Evolutionary conservation across 805 yeast genomes (phyloP), one percentile per base, ranked within the genome.

Genomic region (Suhomyces prunicola): DNA sequence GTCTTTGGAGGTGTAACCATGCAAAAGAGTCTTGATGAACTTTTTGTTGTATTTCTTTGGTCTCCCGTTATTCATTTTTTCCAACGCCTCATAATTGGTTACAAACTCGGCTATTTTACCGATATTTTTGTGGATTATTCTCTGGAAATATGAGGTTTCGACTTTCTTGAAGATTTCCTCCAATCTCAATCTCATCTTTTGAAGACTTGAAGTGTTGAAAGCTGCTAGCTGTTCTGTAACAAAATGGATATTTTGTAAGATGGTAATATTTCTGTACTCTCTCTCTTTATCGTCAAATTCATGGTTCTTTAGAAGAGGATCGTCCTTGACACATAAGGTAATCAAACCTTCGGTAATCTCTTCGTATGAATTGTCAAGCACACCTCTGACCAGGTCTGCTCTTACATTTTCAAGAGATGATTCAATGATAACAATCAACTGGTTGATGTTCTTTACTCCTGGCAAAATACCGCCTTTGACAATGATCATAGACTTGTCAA

Each of bases 31-130:
- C 55, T 79, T 80, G 53, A 90, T 71, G 24, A 82, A 79, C 33
- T 80, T 79, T 65, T 78, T 79, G 60, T 83, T 85, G 58, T 84
- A 87, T 9, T 87, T 86, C 57, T 84, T 86, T 56, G 87, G 81
- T 59, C 76, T 80, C 1, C 84, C 75, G 15, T 83, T 84, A 54
- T 78, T 77, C 17, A 77, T 69, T 24, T 69, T 76, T 3, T 74
- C 65, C 10, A 84, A 65, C 2, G 80, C 76, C 53, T 85, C 87
- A 42, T 85, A 81, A 35, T 85, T 88, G 41, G 78, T 77, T 2
- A 90, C 80, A 64, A 88, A 86, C 26, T 81, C 83, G 13, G 82
- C 71, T 48, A 91, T 61, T 61, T 86, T 87, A 0, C 94, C 93
- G 61, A 90, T 76, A 23, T 83, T 76, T 46, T 84, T 76, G 51